A percentile compares a stretch with the other conserved stretches of the same genome.
Conservation (phyloP, 768 basidiomycete species). For the Lactifluus volemus region DNA sequence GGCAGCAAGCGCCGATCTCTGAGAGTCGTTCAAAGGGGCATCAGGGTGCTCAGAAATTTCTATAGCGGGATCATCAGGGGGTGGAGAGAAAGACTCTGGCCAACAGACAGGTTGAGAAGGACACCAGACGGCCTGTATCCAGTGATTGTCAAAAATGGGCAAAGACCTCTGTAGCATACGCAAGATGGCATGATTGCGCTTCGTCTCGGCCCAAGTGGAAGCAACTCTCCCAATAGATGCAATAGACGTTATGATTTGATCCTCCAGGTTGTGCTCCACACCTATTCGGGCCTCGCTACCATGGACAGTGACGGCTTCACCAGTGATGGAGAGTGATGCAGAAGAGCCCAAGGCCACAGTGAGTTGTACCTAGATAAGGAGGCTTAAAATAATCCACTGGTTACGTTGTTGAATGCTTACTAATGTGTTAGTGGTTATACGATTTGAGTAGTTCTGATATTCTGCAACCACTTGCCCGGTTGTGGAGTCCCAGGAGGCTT, state of each 20-base stretch:
- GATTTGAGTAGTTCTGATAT: slow-evolving; percentile 9
- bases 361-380: slow-evolving; percentile 17
- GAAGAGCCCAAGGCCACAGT: slow-evolving; percentile 20
- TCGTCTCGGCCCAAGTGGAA: slow-evolving; percentile 50
- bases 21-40: slow-evolving; percentile 33
- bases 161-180: slow-evolving; percentile 29
- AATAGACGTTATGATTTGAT: slow-evolving; percentile 30
- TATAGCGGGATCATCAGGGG: slow-evolving; percentile 18
- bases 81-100: slow-evolving; percentile 29
- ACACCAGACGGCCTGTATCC: slow-evolving; percentile 32
- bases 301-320: slow-evolving; percentile 7
- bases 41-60: slow-evolving; percentile 20
- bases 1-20: slow-evolving; percentile 28
- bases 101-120: slow-evolving; percentile 27
- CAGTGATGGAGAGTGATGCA: slow-evolving; percentile 24
- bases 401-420: not conserved
- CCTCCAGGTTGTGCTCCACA: slow-evolving; percentile 23
- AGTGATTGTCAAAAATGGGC: slow-evolving; percentile 28
- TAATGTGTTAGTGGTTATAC: not conserved
- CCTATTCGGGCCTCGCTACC: slow-evolving; percentile 22
- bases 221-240: slow-evolving; percentile 46
- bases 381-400: not conserved
- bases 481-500: slow-evolving; percentile 3
- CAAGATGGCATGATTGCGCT: slow-evolving; percentile 28
- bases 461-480: slow-evolving; percentile 8